A percentile compares a stretch with the other conserved stretches of the same genome.
Evolutionary conservation across 371 early-diverging fungal genomes (phyloP).

Genomic region (Ordospora pajunii): DNA sequence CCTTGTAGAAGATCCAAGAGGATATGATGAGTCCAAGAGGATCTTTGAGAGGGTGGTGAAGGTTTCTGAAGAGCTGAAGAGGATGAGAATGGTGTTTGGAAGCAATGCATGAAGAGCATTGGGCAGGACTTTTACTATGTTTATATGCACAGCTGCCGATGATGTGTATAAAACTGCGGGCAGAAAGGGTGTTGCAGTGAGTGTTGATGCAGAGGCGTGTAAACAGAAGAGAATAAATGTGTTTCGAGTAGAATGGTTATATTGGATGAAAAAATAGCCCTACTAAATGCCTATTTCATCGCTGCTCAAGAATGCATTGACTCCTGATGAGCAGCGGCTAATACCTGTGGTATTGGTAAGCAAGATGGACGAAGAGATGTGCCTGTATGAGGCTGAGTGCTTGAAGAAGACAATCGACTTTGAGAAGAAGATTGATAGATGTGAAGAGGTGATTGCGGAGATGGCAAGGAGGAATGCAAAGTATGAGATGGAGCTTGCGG

Average conservation of each 20-base stretch:
- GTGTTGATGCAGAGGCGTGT: neutral
- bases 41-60: neutral
- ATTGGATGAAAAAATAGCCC: slow-evolving; percentile 13
- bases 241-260: neutral
- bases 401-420: neutral
- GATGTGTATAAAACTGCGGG: no score
- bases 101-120: neutral
- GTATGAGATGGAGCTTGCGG: neutral
- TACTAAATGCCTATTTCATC: neutral
- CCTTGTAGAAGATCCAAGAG: neutral
- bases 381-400: neutral
- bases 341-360: neutral
- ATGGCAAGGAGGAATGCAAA: neutral
- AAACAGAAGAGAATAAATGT: no score
- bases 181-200: neutral
- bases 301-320: neutral
- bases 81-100: neutral
- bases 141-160: neutral
- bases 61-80: neutral
- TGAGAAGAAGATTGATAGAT: neutral
- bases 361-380: neutral
- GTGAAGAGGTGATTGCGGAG: neutral
- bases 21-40: neutral
- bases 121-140: neutral
- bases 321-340: slow-evolving; percentile 4